Evolutionary conservation across 129 eudicot genomes (phyloP), one percentile per base, ranked within the genome.

Genomic region (Daucus carota): DNA sequence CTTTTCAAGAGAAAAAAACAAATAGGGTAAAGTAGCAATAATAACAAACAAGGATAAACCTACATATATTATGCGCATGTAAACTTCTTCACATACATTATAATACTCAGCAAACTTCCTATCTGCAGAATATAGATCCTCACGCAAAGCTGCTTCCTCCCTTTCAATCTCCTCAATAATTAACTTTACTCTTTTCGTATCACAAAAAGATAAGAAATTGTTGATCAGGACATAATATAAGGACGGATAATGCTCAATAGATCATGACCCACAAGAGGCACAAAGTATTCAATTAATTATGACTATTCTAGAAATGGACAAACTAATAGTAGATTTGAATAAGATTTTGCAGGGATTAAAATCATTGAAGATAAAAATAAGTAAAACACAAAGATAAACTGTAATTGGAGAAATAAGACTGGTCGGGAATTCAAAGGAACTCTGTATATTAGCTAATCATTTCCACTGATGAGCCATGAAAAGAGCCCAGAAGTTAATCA

Each of bases 91-190:
- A 73, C 86, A 74, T 85, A 94, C 99, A 82, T 88, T 95, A 71
- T 95, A 95, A 83, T 95, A 95, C 77, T 95, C 99, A 4, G 99
- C 92, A 88, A 91, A 91, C 86, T 95, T 95, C 82, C 99, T 86
- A 79, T 95, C 96, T 2, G 94, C 96, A 32, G 99, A 95, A 85
- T 95, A 95, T 24, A 95, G 89, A 81, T 95, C 99, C 85, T 95
- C 99, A 47, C 92, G 82, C 84, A 91, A 85, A 83, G 89, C 92
- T 67, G 83, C 82, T 88, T 95, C 99, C 76, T 95, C 99, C 87
- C 94, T 91, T 86, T 91, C 99, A 79, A 95, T 91, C 88, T 95
- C 99, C 81, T 95, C 99, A 77, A 88, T 91, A 43, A 91, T 87
- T 83, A 89, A 74, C 82, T 95, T 95, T 72, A 95, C 97, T 90